phyloP scores from a whole-genome alignment of 1,139 yeast species.

The Saccharomyces pastorianus region DNA sequence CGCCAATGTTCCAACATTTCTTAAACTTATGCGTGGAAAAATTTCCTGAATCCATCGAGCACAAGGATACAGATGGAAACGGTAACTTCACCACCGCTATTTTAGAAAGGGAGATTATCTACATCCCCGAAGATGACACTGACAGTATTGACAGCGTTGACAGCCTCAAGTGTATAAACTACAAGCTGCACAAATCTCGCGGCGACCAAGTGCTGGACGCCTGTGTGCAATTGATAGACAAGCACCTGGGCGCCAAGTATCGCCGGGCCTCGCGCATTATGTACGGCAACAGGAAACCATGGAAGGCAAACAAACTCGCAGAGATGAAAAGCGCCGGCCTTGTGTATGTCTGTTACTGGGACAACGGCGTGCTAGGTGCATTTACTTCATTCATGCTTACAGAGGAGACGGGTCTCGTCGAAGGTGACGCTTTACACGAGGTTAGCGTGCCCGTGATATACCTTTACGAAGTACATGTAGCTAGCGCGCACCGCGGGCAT shows the following conservation, averaged over 20 bases:
- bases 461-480: constrained; percentile 26
- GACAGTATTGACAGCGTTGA: background rate
- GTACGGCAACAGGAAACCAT: constrained; percentile 17
- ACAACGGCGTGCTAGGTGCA: constrained; percentile 6
- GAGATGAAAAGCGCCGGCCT: constrained; percentile 25
- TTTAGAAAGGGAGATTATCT: background rate
- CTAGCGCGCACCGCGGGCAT: constrained; percentile 10
- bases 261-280: constrained; percentile 11
- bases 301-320: constrained; percentile 21
- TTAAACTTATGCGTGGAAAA: background rate
- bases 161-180: background rate
- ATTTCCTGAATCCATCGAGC: background rate
- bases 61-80: background rate
- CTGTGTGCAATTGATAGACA: constrained; percentile 14
- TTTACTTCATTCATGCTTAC: constrained; percentile 26
- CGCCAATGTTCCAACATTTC: background rate
- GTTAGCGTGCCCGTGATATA: constrained; percentile 12
- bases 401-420: constrained; percentile 16
- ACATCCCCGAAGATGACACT: background rate
- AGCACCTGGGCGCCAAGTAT: constrained; percentile 23
- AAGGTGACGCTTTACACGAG: constrained; percentile 1
- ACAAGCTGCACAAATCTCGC: background rate
- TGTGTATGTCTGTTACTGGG: constrained; percentile 21
- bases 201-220: background rate
- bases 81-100: background rate